A percentile compares a stretch with the other conserved stretches of the same genome.
Evolutionary conservation across 371 early-diverging fungal genomes (phyloP).

Genomic region (Gilbertella persicaria): DNA sequence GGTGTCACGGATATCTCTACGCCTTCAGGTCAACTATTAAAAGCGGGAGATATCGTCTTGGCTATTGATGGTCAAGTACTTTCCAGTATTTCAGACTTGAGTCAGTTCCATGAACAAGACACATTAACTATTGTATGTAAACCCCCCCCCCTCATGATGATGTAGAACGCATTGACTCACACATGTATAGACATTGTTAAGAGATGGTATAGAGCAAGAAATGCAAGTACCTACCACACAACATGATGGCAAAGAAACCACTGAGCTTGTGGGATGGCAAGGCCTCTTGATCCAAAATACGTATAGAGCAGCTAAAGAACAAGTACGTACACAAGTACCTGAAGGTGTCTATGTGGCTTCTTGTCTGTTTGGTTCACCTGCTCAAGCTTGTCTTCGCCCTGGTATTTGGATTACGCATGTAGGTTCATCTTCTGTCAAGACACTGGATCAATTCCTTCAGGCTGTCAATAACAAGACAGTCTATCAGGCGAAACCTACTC

Average conservation of each 20-base stretch:
- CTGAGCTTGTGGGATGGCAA: conserved; percentile 78
- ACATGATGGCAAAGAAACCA: conserved; percentile 58
- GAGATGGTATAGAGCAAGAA: conserved; percentile 52
- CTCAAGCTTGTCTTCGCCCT: conserved; percentile 57
- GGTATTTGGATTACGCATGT: conserved; percentile 73
- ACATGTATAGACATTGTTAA: conserved; percentile 53
- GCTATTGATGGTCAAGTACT: conserved; percentile 68
- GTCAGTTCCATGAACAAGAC: conserved; percentile 5
- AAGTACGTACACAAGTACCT: conserved; percentile 65
- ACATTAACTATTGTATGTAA: conserved; percentile 6
- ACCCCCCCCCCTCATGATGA: too few relatives aligned
- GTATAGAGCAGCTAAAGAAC: conserved; percentile 80
- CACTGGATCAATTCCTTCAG: conserved; percentile 47
- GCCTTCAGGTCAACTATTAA: conserved; percentile 59
- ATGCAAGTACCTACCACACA: conserved; percentile 58
- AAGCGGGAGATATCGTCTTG: conserved; percentile 80
- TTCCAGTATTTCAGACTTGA: conserved; percentile 50
- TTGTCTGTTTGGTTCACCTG: conserved; percentile 71
- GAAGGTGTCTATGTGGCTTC: conserved; percentile 75
- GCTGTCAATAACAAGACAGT: conserved; percentile 21
- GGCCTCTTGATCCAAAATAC: conserved; percentile 82
- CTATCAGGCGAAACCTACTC: background rate
- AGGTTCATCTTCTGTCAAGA: conserved; percentile 41
- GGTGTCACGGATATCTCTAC: conserved; percentile 58
- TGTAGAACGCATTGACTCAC: too few relatives aligned